A percentile compares a stretch with the other conserved stretches of the same genome.
Conservation (phyloP, 192 early-diverging fungal species). For the Coemansia sp. region DNA sequence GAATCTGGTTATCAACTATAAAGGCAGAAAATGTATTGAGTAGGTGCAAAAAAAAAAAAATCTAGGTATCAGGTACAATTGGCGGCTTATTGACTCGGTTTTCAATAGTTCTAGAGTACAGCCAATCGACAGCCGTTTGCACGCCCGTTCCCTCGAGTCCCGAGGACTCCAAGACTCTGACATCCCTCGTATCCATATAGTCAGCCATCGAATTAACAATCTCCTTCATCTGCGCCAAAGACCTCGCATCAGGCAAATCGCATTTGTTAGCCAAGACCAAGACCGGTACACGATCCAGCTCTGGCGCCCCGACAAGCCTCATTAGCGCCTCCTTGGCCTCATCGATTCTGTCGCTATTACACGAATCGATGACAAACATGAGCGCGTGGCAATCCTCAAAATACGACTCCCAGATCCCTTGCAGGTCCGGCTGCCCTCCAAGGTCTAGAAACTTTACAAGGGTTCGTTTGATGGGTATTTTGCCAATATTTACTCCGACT, state of each 20-base stretch:
- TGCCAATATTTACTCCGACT: slow-evolving; percentile 89
- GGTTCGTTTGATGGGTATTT: slow-evolving; percentile 13
- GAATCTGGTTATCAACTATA: no score
- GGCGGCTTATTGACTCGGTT: slow-evolving; percentile 84
- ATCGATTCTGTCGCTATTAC: slow-evolving; percentile 74
- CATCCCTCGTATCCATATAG: slow-evolving; percentile 82
- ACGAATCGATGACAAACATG: slow-evolving; percentile 92
- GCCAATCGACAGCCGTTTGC: slow-evolving; percentile 89
- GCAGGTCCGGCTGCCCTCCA: slow-evolving; percentile 89
- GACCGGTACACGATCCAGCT: slow-evolving; percentile 82
- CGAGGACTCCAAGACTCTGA: slow-evolving; percentile 68
- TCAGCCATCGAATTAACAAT: slow-evolving; percentile 89
- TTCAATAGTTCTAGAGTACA: slow-evolving; percentile 77
- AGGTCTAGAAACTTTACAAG: slow-evolving; percentile 92
- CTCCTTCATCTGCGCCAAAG: slow-evolving; percentile 86
- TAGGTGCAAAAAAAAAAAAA: no score
- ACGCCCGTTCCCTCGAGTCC: slow-evolving; percentile 72
- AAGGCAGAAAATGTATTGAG: no score
- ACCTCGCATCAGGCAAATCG: slow-evolving; percentile 72
- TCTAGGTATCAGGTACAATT: slow-evolving; percentile 28
- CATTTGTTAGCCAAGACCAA: slow-evolving; percentile 96
- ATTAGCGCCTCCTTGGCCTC: slow-evolving; percentile 28
- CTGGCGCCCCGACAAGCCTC: slow-evolving; percentile 68
- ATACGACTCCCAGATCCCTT: slow-evolving; percentile 92
- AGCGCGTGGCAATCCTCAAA: slow-evolving; percentile 93